Conservation (phyloP, 352 stramenopile genomes). For the Phytophthora melonis region DNA sequence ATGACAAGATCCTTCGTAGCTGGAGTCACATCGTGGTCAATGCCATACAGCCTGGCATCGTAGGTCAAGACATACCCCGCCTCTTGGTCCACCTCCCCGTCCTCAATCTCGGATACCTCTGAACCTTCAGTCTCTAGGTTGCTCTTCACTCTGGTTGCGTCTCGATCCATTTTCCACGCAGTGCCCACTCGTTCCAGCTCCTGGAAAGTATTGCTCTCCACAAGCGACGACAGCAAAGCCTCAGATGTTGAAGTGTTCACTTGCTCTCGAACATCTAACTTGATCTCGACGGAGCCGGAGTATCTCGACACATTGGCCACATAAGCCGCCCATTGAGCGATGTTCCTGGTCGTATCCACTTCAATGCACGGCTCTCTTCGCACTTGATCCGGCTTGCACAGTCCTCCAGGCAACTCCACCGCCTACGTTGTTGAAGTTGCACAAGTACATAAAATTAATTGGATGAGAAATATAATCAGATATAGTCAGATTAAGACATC, state of each 20-base stretch:
- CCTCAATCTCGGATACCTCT: slow-evolving; percentile 20
- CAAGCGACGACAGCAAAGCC: background rate
- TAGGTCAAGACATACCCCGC: slow-evolving; percentile 75
- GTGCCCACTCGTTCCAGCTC: slow-evolving; percentile 38
- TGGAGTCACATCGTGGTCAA: slow-evolving; percentile 52
- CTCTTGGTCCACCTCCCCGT: slow-evolving; percentile 37
- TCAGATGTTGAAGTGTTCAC: slow-evolving; percentile 49
- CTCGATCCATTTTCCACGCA: slow-evolving; percentile 37
- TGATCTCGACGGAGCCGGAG: slow-evolving; percentile 68
- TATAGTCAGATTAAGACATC: background rate
- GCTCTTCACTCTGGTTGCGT: slow-evolving; percentile 20
- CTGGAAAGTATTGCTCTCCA: slow-evolving; percentile 35
- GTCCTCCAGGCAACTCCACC: slow-evolving; percentile 58
- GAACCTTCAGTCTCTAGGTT: slow-evolving; percentile 7
- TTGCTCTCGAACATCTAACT: slow-evolving; percentile 58
- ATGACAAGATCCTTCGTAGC: slow-evolving; percentile 58
- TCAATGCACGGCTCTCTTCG: slow-evolving; percentile 62
- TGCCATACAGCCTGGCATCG: slow-evolving; percentile 72
- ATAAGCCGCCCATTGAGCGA: slow-evolving; percentile 74
- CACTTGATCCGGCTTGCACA: slow-evolving; percentile 44
- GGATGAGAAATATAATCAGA: slow-evolving; percentile 19
- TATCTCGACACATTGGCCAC: slow-evolving; percentile 80
- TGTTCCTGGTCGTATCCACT: slow-evolving; percentile 60
- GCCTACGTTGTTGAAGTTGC: slow-evolving; percentile 43
- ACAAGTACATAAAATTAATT: slow-evolving; percentile 5